phyloP scores from a whole-genome alignment of 2,329 filamentous ascomycete species.

The Hypoxylon sp. region DNA sequence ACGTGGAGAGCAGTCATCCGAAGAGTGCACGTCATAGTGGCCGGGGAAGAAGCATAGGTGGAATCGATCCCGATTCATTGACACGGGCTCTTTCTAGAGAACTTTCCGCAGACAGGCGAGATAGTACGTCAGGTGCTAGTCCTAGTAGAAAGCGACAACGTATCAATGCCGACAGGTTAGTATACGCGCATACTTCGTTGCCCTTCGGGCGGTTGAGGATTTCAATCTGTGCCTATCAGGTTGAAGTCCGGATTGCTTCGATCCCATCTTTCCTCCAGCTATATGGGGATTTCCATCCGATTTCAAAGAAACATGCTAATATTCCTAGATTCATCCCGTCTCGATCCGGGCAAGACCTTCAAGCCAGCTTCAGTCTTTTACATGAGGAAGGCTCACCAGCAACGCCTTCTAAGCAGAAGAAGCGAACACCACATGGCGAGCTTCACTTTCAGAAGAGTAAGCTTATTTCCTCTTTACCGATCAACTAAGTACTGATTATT shows the following conservation, averaged over 20 bases:
- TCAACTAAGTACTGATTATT: slow-evolving; percentile 44
- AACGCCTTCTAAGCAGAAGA: slow-evolving; percentile 87
- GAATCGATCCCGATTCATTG: slow-evolving; percentile 63
- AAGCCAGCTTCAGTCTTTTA: slow-evolving; percentile 90
- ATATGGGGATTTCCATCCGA: background rate
- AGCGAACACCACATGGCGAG: slow-evolving; percentile 87
- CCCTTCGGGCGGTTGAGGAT: too few relatives aligned
- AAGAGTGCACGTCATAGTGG: slow-evolving; percentile 53
- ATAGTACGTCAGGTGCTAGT: slow-evolving; percentile 66
- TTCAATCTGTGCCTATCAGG: background rate
- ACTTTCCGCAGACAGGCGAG: slow-evolving; percentile 63
- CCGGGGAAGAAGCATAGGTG: slow-evolving; percentile 53
- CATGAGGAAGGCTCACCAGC: slow-evolving; percentile 94
- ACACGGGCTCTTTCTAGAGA: slow-evolving; percentile 66
- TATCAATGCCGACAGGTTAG: slow-evolving; percentile 72
- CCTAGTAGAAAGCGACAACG: slow-evolving; percentile 70
- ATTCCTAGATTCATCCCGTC: slow-evolving; percentile 89
- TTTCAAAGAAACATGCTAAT: slow-evolving; percentile 23
- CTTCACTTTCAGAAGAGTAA: slow-evolving; percentile 93
- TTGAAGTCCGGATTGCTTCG: background rate
- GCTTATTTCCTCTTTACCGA: slow-evolving; percentile 48
- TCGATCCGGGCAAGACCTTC: slow-evolving; percentile 89
- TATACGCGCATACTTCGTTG: too few relatives aligned
- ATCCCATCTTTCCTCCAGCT: background rate
- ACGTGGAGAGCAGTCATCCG: slow-evolving; percentile 54